Base-by-base conservation (phyloP, 2,329 filamentous ascomycete genomes). In the Colletotrichum aenigma region DNA sequence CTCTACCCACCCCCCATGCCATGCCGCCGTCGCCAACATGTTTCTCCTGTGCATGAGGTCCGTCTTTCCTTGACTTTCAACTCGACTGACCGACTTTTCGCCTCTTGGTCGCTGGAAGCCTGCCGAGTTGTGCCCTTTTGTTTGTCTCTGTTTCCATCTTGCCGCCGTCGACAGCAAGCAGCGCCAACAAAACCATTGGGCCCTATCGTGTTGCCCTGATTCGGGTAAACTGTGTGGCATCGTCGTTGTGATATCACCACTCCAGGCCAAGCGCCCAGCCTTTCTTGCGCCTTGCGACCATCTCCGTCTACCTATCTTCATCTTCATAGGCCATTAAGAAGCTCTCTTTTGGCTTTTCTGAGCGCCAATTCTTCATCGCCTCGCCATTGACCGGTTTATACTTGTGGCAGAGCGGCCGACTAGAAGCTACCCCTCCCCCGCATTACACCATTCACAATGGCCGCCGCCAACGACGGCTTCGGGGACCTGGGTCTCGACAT, bases 401-500 rank as follows among this genome's bases (percentile, higher is more conserved):
- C 32, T 34, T 18, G 26, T 34, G 13, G 10, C 7, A 21, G 21
- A 73, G 48, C 58, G 12, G 58, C 12, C 61, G 13, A 30, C 21
- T 52, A 13, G 26, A 60, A 66, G 67, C 62, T 75, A 64, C 74
- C 76, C 74, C 66, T 73, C 72, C 68, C 69, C 69, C 77, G 55
- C 77, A 75, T 58, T 52, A 21, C 61, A 56, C 48, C 34, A 32
- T 55, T 38, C 52, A 60, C 21, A 70, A 90, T 90, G 88, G 81
- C 86, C 65, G 81, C 85, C n/a, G 78, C 82, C 62, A 83, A 83
- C 77, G 80, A 83, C 76, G 80, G 81, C 15, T 87, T 88, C 75
- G 86, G 85, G 71, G 88, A 89, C 79, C 87, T 93, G 70, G 89
- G 88, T 74, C 90, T 93, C 82, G 90, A 90, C 74, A 90, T 94